Base-by-base conservation (phyloP, 1,284 basidiomycete genomes). In the Peniophora sp. region DNA sequence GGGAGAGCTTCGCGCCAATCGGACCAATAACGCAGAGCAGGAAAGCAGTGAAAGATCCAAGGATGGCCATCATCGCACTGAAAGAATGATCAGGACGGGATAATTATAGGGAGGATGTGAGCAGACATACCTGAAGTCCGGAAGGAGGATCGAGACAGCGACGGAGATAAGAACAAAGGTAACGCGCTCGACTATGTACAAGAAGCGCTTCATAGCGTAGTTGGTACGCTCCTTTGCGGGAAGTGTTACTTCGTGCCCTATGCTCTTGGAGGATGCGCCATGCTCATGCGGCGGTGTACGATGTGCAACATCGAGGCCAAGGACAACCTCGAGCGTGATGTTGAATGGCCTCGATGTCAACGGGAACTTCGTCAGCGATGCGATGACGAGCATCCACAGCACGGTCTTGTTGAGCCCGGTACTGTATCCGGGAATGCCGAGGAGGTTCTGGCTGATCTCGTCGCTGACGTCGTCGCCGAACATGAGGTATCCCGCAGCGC, bases 321-420 rank as follows among this genome's bases (percentile, higher is more conserved):
- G 68, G 44, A 89, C 68, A 49, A 83, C 79, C 60, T 92, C 89
- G 48, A 94, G 68, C 0, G 88, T 92, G 48, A 89, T 69, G 64
- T 89, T 91, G 27, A 96, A 75, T 9, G 95, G 96, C 60, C 92
- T 78, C 2, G 87, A 86, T 44, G 84, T 82, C 20, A 97, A 72
- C 2, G 91, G 90, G 65, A 91, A 97, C 67, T 97, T 97, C 2
- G 92, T 84, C 75, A 94, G 61, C 16, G 92, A 90, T 55, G 85
- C 89, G 52, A 97, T 70, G 22, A 95, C 92, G 38, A 98, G 84
- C 72, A 94, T 84, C 89, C 92, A 95, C 45, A 97, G 75, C 3
- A 86, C 87, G 22, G 90, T 57, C 47, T 82, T 70, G 64, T 96
- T 98, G 12, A 97, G 69, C 3, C 69, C 59, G 1, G 74, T 69